These are phyloP conservation scores for Geotrichum carabidarum DNA, from an alignment of 1,139 yeast genomes.

Conservation along the genomic window DNA sequence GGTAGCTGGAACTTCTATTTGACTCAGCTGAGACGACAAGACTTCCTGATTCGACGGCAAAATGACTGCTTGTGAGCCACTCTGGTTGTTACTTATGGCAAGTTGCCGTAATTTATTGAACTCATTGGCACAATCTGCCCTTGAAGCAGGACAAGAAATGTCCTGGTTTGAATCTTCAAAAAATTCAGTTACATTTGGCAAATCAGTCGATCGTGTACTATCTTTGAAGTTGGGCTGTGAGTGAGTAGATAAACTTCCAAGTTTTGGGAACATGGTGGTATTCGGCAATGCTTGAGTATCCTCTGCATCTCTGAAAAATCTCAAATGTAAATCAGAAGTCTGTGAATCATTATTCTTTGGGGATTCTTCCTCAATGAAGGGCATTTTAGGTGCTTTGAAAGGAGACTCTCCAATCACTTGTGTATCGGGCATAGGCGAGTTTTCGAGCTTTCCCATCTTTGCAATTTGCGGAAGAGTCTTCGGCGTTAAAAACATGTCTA, in stretches of 20 bases:
- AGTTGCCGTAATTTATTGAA: background rate
- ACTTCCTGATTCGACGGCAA: background rate
- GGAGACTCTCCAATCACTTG: slow-evolving; percentile 4
- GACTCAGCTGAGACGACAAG: slow-evolving; percentile 1
- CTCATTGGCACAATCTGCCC: background rate
- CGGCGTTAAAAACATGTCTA: slow-evolving; percentile 6
- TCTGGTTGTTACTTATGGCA: background rate
- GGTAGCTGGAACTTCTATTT: slow-evolving; percentile 8
- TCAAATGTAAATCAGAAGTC: slow-evolving; percentile 5
- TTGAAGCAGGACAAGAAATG: background rate
- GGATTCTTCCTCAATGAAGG: background rate
- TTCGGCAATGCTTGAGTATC: slow-evolving; percentile 1
- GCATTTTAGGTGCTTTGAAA: background rate
- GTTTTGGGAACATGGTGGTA: background rate
- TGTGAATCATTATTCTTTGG: background rate
- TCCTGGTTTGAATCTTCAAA: slow-evolving; percentile 1
- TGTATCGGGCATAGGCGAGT: slow-evolving; percentile 4
- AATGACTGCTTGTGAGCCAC: background rate
- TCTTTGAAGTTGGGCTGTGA: background rate
- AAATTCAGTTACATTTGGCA: background rate
- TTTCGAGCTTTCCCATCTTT: background rate
- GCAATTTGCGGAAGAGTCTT: background rate
- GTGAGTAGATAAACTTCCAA: background rate
- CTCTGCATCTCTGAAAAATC: slow-evolving; percentile 8
- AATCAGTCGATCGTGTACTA: too few species aligned